Conservation (phyloP, 2,329 filamentous ascomycete species). For the Teratosphaeria pseudoeucalypti region DNA sequence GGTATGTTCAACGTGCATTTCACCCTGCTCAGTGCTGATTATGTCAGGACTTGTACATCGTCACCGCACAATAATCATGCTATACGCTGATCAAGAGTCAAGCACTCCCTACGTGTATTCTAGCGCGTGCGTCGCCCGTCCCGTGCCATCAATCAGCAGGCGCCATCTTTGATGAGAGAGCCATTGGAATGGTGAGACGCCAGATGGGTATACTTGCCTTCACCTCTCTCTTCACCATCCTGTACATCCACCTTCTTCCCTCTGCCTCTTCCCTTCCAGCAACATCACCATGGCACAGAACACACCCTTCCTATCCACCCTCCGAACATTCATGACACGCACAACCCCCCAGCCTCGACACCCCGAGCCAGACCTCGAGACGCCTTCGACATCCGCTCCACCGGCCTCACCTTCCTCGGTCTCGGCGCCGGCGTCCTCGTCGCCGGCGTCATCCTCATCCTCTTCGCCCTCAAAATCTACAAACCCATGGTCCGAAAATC, state of each 20-base stretch:
- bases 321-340: not conserved
- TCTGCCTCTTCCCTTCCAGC: not conserved
- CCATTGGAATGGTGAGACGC: not conserved
- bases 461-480: conserved; percentile 30
- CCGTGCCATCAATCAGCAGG: too few species aligned
- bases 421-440: conserved; percentile 57
- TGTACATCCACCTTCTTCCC: not conserved
- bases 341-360: not conserved
- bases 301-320: not conserved
- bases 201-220: not conserved
- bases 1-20: not conserved
- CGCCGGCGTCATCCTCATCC: conserved; percentile 31
- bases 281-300: not conserved
- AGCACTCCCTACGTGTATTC: too few species aligned
- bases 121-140: not conserved
- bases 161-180: not conserved
- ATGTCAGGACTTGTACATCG: not conserved
- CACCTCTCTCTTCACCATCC: not conserved
- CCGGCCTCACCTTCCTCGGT: conserved; percentile 65
- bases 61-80: not conserved
- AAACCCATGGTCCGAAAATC: conserved; percentile 5
- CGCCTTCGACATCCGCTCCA: conserved; percentile 66
- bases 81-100: too few species aligned
- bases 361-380: not conserved
- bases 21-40: not conserved